Evolutionary conservation across 805 yeast species (phyloP), one percentile per base, ranked within the genome.

Genomic region (Cyberlindnera lachancei): DNA sequence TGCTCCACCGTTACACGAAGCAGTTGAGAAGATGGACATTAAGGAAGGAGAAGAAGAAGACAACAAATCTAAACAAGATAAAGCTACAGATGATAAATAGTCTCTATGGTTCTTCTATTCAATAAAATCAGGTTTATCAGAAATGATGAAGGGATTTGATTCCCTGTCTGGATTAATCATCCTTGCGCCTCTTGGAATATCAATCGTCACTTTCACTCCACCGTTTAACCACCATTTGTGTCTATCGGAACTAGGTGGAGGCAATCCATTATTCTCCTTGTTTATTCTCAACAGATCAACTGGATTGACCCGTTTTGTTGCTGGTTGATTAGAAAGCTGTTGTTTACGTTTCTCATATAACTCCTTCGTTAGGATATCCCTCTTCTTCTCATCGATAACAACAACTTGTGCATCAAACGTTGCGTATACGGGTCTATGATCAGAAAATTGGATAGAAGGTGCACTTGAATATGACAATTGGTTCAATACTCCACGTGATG

Each of bases 221-320:
- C 78, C 79, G 11, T 80, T 79, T 13, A 85, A 65, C 98, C 98
- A 92, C 98, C 98, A 92, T 55, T 85, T 84, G 15, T 68, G 61
- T 11, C 64, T 57, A 35, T 84, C 95, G 0, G 92, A 73, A 36
- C 94, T 80, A 12, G 98, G 98, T 1, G 95, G 84, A 5, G 96
- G 96, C 33, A 88, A 63, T 7, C 69, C 70, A 35, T 48, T 58
- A 46, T 37, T 54, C 47, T 54, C 7, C 22, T 21, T 16, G 9
- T n/a, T 9, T 14, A 13, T 13, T 22, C 6, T 16, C 16, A 13
- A 28, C 36, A 6, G 11, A 11, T 11, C 16, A 8, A 16, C 14
- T n/a, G 13, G 12, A 20, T 12, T 53, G 42, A 15, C 33, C 30
- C 14, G 27, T 23, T 15, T 34, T 24, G 13, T 23, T 14, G 15